Conservation (phyloP, 2,329 filamentous ascomycete species). For the Talaromyces atroroseus region DNA sequence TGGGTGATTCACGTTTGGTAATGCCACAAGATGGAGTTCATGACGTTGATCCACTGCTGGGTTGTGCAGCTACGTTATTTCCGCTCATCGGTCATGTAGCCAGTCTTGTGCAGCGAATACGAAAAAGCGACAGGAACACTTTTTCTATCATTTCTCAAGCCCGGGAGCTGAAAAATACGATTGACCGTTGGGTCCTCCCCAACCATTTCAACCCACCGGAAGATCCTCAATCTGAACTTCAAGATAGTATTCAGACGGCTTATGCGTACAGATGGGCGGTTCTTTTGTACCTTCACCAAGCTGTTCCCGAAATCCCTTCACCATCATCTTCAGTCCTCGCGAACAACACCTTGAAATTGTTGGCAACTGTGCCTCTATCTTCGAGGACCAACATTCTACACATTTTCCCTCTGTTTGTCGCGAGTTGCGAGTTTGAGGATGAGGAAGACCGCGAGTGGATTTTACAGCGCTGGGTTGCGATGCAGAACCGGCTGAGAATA, state of each 20-base stretch:
- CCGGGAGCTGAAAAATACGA: slow-evolving; percentile 54
- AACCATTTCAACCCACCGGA: slow-evolving; percentile 56
- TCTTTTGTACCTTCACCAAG: slow-evolving; percentile 61
- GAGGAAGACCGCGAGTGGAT: slow-evolving; percentile 61
- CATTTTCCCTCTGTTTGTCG: slow-evolving; percentile 63
- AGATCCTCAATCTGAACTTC: slow-evolving; percentile 57
- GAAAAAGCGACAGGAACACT: slow-evolving; percentile 51
- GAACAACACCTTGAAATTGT: slow-evolving; percentile 54
- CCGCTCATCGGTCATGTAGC: slow-evolving; percentile 63
- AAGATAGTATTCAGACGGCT: slow-evolving; percentile 61
- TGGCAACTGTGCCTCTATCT: slow-evolving; percentile 58
- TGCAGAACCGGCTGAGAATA: slow-evolving; percentile 59
- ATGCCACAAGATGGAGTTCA: slow-evolving; percentile 43
- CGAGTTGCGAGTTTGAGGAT: slow-evolving; percentile 58
- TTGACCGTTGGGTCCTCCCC: slow-evolving; percentile 59
- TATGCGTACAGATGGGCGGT: slow-evolving; percentile 64
- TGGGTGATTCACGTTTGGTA: slow-evolving; percentile 35
- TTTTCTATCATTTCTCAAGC: slow-evolving; percentile 58
- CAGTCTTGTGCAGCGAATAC: slow-evolving; percentile 59
- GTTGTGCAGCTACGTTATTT: slow-evolving; percentile 62
- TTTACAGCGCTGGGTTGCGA: slow-evolving; percentile 55
- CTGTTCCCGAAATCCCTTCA: slow-evolving; percentile 62
- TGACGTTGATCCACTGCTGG: slow-evolving; percentile 66
- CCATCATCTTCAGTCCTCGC: slow-evolving; percentile 54
- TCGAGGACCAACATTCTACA: slow-evolving; percentile 63